phyloP scores from a whole-genome alignment of 2,329 filamentous ascomycete genomes.

The Aspergillus fumigatiaffinis region DNA sequence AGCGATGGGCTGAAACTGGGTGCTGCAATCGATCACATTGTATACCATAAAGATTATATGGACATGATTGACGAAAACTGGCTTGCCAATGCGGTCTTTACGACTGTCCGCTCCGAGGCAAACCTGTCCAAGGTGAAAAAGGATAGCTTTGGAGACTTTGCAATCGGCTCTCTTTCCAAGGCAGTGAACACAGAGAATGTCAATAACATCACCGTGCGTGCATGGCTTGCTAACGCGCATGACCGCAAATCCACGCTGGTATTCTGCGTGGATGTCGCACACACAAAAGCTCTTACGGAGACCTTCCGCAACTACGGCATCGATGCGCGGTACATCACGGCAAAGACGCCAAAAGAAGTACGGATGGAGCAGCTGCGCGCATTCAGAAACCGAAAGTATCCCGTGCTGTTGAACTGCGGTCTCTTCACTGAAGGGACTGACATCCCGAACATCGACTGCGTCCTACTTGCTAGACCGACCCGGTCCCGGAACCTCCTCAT shows the following conservation, averaged over 20 bases:
- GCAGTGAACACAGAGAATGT: conserved; percentile 77
- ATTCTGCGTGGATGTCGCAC: conserved; percentile 87
- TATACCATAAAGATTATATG: conserved; percentile 83
- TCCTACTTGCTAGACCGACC: conserved; percentile 82
- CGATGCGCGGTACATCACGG: conserved; percentile 83
- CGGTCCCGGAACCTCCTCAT: conserved; percentile 88
- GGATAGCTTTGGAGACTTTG: conserved; percentile 71
- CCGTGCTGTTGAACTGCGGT: conserved; percentile 88
- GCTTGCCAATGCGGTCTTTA: conserved; percentile 89
- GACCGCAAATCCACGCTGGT: conserved; percentile 80
- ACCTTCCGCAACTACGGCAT: conserved; percentile 74
- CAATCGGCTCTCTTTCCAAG: conserved; percentile 68
- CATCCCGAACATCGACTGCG: conserved; percentile 94
- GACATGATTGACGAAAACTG: conserved; percentile 86
- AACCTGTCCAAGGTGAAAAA: conserved; percentile 70
- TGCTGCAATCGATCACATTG: conserved; percentile 86
- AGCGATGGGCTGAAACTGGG: conserved; percentile 82
- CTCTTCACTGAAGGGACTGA: conserved; percentile 98
- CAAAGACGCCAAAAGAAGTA: conserved; percentile 67
- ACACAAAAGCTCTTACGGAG: conserved; percentile 70
- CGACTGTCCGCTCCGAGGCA: conserved; percentile 78
- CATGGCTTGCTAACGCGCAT: conserved; percentile 75
- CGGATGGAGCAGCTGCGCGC: conserved; percentile 67
- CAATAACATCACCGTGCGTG: conserved; percentile 79
- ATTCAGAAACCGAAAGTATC: conserved; percentile 73